Evolutionary conservation across 225 moss, liverwort and hornwort genomes (phyloP).

Genomic region (Pseudisothecium myosuroides): DNA sequence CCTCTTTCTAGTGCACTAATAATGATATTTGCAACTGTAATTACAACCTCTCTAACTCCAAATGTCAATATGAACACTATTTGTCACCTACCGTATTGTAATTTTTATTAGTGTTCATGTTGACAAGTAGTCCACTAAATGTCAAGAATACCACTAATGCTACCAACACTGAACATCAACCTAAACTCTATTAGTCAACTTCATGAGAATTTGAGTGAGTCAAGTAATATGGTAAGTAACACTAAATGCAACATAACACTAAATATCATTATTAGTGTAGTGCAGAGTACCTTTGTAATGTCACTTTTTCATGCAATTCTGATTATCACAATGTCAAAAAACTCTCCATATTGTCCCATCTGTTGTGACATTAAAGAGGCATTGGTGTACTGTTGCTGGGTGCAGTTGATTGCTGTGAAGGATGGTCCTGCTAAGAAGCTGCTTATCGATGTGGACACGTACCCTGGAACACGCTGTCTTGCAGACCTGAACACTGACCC

Average conservation of each 20-base stretch:
- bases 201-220: neutral
- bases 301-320: neutral
- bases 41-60: neutral
- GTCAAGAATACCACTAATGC: neutral
- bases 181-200: neutral
- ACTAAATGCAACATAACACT: neutral
- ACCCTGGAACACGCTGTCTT: slow-evolving; percentile 25
- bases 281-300: neutral
- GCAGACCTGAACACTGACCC: slow-evolving; percentile 24
- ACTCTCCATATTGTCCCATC: neutral
- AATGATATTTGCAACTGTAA: neutral
- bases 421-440: slow-evolving; percentile 45
- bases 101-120: neutral
- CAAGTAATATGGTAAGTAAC: neutral
- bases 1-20: neutral
- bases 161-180: fast-evolving
- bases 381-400: neutral
- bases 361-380: neutral
- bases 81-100: too few relatives aligned
- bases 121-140: neutral
- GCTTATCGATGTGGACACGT: slow-evolving; percentile 49
- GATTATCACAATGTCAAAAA: neutral
- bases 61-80: neutral
- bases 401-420: slow-evolving; percentile 70
- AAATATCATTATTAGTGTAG: neutral